Evolutionary conservation across 495 filamentous ascomycete species (phyloP).

Genomic region (Daldinia decipiens): DNA sequence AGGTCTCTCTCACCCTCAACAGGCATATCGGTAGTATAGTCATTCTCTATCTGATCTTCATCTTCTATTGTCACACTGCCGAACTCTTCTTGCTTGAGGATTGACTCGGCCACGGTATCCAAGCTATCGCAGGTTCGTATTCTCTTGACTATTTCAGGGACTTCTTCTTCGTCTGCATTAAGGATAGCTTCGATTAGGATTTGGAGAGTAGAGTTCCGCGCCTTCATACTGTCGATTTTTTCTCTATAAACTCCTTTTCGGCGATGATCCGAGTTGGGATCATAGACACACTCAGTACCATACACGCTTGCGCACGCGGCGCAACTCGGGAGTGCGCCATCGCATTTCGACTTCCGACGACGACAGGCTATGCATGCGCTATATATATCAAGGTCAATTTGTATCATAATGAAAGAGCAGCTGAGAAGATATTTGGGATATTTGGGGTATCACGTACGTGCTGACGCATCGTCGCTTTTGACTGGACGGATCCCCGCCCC

Average conservation of each 20-base stretch:
- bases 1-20: conserved; percentile 85
- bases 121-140: conserved; percentile 93
- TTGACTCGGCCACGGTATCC: conserved; percentile 86
- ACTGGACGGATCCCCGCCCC: conserved; percentile 58
- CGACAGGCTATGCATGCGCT: conserved; percentile 91
- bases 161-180: conserved; percentile 86
- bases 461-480: conserved; percentile 90
- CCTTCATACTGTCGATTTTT: conserved; percentile 89
- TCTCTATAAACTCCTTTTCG: conserved; percentile 97
- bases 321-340: conserved; percentile 91
- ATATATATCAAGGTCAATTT: conserved; percentile 12
- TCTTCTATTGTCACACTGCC: conserved; percentile 57
- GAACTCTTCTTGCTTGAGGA: conserved; percentile 64
- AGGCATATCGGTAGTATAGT: conserved; percentile 55
- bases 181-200: conserved; percentile 92
- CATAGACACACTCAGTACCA: conserved; percentile 91
- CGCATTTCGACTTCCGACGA: conserved; percentile 93
- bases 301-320: conserved; percentile 96
- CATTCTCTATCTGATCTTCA: conserved; percentile 52
- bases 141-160: conserved; percentile 79
- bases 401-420: conserved; percentile 3
- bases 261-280: conserved; percentile 94
- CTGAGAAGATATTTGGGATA: neutral
- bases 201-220: conserved; percentile 86
- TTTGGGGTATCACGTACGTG: conserved; percentile 61